Evolutionary conservation across 116 monocot genomes (phyloP).

Genomic region (Posidonia oceanica): DNA sequence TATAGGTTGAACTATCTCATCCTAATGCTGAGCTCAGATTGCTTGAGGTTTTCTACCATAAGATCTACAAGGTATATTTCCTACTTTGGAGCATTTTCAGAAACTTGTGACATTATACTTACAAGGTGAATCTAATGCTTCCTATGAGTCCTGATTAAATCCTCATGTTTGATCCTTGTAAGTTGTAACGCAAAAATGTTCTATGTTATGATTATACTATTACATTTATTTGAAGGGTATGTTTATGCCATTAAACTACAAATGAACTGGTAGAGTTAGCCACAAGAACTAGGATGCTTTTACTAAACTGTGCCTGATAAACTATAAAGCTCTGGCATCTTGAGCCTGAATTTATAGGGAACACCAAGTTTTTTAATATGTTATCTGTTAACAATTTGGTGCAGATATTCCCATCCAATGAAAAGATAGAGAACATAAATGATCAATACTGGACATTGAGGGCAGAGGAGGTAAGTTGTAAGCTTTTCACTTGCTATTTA

Average conservation of each 20-base stretch:
- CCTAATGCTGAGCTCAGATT: conserved; percentile 86
- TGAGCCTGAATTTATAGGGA: no score
- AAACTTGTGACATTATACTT: not conserved
- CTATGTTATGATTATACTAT: no score
- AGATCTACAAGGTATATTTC: conserved; percentile 86
- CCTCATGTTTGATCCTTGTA: no score
- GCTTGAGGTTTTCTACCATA: conserved; percentile 97
- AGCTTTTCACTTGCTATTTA: not conserved
- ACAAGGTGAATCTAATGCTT: not conserved
- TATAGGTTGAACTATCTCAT: conserved; percentile 90
- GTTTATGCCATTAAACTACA: no score
- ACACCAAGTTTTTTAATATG: no score
- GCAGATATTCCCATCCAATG: conserved; percentile 74
- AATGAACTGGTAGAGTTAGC: no score
- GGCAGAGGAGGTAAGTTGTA: conserved; percentile 74
- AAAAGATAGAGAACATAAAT: conserved; percentile 96
- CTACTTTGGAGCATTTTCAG: not conserved
- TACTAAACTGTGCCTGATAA: no score
- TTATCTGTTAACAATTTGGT: not conserved
- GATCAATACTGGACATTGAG: conserved; percentile 94
- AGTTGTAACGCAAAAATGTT: no score
- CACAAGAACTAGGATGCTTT: no score
- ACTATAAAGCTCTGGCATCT: no score
- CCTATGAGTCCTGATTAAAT: no score
- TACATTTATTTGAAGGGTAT: no score